Conservation (phyloP, 139 green algal genomes). For the Medakamo hakoo region DNA sequence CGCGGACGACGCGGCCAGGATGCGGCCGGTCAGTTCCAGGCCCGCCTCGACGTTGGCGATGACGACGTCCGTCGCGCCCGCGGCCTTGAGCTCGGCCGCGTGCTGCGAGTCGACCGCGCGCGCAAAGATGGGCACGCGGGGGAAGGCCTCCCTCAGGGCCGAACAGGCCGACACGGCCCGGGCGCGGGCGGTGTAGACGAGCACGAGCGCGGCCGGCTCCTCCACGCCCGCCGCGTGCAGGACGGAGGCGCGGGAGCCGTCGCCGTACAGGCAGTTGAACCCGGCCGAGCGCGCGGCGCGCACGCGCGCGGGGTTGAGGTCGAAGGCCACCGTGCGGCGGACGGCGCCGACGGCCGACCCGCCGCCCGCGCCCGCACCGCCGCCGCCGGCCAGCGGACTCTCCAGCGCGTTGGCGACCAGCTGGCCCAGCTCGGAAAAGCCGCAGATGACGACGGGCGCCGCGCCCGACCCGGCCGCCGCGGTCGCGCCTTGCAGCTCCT, state of each 20-base stretch:
- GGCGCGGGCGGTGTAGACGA: slow-evolving; percentile 45
- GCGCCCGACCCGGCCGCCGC: too few relatives aligned
- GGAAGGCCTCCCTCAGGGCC: slow-evolving; percentile 32
- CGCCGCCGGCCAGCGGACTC: slow-evolving; percentile 25
- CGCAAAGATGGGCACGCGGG: slow-evolving; percentile 60
- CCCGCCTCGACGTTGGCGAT: slow-evolving; percentile 43
- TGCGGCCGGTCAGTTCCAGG: slow-evolving; percentile 28
- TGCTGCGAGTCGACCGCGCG: slow-evolving; percentile 56
- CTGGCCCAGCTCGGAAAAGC: slow-evolving; percentile 66
- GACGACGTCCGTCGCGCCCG: slow-evolving; percentile 43
- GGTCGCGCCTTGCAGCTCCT: not conserved
- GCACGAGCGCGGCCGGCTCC: slow-evolving; percentile 41
- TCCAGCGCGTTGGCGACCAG: slow-evolving; percentile 76
- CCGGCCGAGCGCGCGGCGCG: slow-evolving; percentile 24
- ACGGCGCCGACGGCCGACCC: too few relatives aligned
- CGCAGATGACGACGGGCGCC: slow-evolving; percentile 56
- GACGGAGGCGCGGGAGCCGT: slow-evolving; percentile 51
- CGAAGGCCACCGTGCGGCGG: slow-evolving; percentile 56
- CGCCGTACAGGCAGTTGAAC: slow-evolving; percentile 47
- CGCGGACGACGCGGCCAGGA: slow-evolving; percentile 4
- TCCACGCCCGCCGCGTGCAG: slow-evolving; percentile 60
- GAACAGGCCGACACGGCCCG: slow-evolving; percentile 40
- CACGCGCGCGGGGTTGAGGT: slow-evolving; percentile 50
- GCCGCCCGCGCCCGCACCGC: too few relatives aligned
- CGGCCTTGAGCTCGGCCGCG: slow-evolving; percentile 54